A percentile compares a stretch with the other conserved stretches of the same genome.
Conservation (phyloP, 257 asterid genomes). For the Lithospermum erythrorhizon region DNA sequence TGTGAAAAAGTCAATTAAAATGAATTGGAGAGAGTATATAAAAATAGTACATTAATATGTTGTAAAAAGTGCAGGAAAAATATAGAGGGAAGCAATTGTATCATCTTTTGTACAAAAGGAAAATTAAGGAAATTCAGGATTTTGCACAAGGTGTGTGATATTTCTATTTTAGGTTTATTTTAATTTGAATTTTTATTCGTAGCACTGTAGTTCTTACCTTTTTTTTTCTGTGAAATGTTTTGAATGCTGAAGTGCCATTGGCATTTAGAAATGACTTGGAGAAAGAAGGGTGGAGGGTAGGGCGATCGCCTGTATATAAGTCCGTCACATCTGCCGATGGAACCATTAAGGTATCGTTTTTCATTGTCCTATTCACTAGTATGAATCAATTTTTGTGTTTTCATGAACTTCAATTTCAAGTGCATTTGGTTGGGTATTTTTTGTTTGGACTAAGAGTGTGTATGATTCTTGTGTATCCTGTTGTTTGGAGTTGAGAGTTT, state of each 20-base stretch:
- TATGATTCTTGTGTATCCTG: too few relatives aligned
- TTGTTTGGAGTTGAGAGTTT: not conserved
- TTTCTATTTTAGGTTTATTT: not conserved
- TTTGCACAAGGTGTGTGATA: constrained; percentile 52
- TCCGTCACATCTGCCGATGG: constrained; percentile 78
- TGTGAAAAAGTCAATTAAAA: too few relatives aligned
- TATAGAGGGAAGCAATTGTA: constrained; percentile 90
- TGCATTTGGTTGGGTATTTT: not conserved
- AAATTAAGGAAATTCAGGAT: constrained; percentile 62
- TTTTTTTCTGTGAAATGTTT: constrained; percentile 4
- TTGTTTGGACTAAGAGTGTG: not conserved
- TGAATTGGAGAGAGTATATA: too few relatives aligned
- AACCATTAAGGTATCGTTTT: constrained; percentile 59
- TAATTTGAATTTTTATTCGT: not conserved
- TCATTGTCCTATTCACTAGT: constrained; percentile 6
- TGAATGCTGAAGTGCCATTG: constrained; percentile 56
- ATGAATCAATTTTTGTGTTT: not conserved
- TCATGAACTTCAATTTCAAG: not conserved
- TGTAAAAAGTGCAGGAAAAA: constrained; percentile 35
- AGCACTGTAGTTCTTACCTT: not conserved
- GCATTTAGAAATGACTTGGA: constrained; percentile 65
- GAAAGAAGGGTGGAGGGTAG: constrained; percentile 84
- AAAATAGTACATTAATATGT: too few relatives aligned
- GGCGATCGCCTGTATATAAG: constrained; percentile 62
- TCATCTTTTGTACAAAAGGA: constrained; percentile 74